Percentiles rank a stretch among this genome's conserved stretches.
phyloP scores from a whole-genome alignment of 805 yeast genomes.

The Sporopachydermia lactativora region DNA sequence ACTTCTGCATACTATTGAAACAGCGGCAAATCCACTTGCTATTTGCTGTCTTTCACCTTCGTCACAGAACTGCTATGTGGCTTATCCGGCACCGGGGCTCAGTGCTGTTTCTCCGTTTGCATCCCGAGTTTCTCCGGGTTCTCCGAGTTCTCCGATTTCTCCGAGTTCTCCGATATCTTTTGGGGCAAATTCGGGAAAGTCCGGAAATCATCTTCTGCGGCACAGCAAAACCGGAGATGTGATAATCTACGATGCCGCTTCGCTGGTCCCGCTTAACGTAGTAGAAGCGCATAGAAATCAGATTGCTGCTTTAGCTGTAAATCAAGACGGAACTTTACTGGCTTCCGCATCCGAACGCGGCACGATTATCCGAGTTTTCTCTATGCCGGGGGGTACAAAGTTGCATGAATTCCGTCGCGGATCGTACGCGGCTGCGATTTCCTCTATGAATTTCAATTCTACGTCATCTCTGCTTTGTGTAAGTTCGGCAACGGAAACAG shows the following conservation, averaged over 20 bases:
- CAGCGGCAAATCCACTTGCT: slow-evolving; percentile 27
- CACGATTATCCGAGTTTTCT: slow-evolving; percentile 59
- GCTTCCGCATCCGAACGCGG: slow-evolving; percentile 74
- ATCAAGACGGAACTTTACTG: slow-evolving; percentile 47
- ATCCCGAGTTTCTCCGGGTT: too few relatives aligned
- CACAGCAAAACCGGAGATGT: slow-evolving; percentile 47
- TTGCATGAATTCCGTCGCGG: slow-evolving; percentile 32
- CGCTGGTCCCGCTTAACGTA: slow-evolving; percentile 50
- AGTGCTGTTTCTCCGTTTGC: neutral
- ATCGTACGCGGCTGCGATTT: neutral
- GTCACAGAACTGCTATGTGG: neutral
- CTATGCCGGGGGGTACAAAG: slow-evolving; percentile 46
- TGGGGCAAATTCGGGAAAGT: too few relatives aligned
- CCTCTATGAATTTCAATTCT: neutral
- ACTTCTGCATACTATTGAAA: slow-evolving; percentile 56
- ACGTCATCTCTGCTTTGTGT: neutral
- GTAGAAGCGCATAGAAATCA: slow-evolving; percentile 65
- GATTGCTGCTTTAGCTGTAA: slow-evolving; percentile 47
- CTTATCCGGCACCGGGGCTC: neutral
- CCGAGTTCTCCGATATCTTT: too few relatives aligned
- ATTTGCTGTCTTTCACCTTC: neutral
- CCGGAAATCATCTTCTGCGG: too few relatives aligned
- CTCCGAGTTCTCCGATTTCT: too few relatives aligned
- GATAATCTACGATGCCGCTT: slow-evolving; percentile 46
- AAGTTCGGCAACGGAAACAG: neutral